Conservation (phyloP, 805 yeast genomes). For the Cyberlindnera galapagoensis region DNA sequence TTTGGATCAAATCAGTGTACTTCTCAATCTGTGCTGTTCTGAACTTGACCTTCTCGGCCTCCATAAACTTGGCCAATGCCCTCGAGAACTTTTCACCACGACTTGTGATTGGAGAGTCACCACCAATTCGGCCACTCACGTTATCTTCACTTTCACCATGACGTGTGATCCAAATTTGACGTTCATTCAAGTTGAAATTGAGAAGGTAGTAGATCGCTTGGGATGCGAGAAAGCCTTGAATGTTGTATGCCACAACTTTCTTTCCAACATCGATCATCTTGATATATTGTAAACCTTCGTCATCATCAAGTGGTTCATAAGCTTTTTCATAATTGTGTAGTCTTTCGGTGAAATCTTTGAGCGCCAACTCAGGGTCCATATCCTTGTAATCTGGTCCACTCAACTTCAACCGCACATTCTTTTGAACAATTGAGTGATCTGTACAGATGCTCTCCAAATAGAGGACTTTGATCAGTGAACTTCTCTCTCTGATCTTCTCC, state of each 20-base stretch:
- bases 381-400: conserved; percentile 89
- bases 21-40: conserved; percentile 52
- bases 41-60: conserved; percentile 62
- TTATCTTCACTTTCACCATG: conserved; percentile 93
- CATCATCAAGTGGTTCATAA: conserved; percentile 84
- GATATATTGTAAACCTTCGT: conserved; percentile 71
- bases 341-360: conserved; percentile 77
- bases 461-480: conserved; percentile 65
- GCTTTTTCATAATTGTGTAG: conserved; percentile 80
- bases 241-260: conserved; percentile 86
- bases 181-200: conserved; percentile 79
- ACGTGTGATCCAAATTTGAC: conserved; percentile 92
- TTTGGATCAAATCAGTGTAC: conserved; percentile 31
- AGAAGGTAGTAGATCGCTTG: conserved; percentile 87
- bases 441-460: conserved; percentile 86
- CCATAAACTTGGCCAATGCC: conserved; percentile 71
- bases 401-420: conserved; percentile 76
- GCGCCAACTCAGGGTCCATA: conserved; percentile 76
- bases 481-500: conserved; percentile 47
- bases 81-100: conserved; percentile 72
- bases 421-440: conserved; percentile 70
- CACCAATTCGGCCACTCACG: conserved; percentile 82
- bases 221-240: conserved; percentile 82
- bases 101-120: conserved; percentile 74
- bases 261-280: conserved; percentile 96